phyloP scores from a whole-genome alignment of 805 yeast genomes.

The Scheffersomyces amazonensis region DNA sequence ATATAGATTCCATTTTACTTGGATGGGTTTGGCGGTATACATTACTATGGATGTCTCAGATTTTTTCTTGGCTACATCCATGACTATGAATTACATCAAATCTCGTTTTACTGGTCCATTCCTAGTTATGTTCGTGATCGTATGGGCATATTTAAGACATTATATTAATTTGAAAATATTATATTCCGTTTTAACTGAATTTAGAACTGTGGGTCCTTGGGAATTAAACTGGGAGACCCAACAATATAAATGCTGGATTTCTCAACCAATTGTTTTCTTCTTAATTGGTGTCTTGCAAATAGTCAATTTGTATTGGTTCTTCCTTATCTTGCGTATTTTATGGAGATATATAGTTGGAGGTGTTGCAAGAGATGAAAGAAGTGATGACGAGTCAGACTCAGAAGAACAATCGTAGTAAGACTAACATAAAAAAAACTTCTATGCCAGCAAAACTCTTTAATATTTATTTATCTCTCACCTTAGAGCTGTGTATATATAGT shows the following conservation, averaged over 20 bases:
- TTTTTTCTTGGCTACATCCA: conserved; percentile 79
- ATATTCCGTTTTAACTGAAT: conserved; percentile 84
- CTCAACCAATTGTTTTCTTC: conserved; percentile 77
- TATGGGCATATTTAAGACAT: conserved; percentile 91
- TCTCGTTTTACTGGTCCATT: conserved; percentile 61
- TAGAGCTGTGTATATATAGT: no score
- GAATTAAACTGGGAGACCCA: conserved; percentile 81
- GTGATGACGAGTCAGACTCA: conserved; percentile 66
- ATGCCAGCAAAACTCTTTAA: no score
- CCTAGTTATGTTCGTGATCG: conserved; percentile 61
- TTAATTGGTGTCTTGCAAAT: background rate
- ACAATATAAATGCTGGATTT: conserved; percentile 95
- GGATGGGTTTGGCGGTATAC: conserved; percentile 92
- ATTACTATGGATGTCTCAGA: conserved; percentile 97
- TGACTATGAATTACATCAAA: conserved; percentile 83
- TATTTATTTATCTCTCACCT: no score
- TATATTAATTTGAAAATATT: conserved; percentile 75
- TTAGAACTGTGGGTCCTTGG: conserved; percentile 79
- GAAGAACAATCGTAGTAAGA: no score
- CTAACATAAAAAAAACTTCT: no score
- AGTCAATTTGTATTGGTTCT: conserved; percentile 41
- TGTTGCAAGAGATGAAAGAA: conserved; percentile 77
- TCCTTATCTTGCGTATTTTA: conserved; percentile 73
- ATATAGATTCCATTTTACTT: conserved; percentile 94
- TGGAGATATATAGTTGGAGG: conserved; percentile 54